Evolutionary conservation across 305 asterid species (phyloP), one percentile per base, ranked within the genome.

Genomic region (Fraxinus ornus): DNA sequence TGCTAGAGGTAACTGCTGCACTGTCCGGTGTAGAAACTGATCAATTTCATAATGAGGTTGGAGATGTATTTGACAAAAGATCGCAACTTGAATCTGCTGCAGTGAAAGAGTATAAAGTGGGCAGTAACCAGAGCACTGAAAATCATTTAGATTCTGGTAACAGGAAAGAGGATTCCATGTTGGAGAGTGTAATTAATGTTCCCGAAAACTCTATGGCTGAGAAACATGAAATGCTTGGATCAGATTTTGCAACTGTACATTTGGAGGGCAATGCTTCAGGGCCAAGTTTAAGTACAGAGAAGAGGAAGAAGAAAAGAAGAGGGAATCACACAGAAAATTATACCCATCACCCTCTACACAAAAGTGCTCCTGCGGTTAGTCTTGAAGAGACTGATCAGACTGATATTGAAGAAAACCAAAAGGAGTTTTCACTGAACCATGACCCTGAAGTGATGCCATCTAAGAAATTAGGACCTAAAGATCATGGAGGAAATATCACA

Each of bases 1-100:
- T 75, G 37, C 4, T 78, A 15, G 79, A 77, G 75, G 79, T 37
- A 80, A 79, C 35, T 77, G 82, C 64, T 57, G 81, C 85, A 78
- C 83, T 79, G 62, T 55, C 77, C 6, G 80, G 75, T 75, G 78
- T 72, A 79, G 78, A 64, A 85, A 86, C 82, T 78, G 88, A 85
- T 73, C 83, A 49, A 60, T 66, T 49, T 64, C 68, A 68, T 74
- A 66, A 62, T 80, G 76, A 74, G 60, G 77, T 47, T 79, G 60
- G 60, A 73, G 81, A 60, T 82, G 77, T 66, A 22, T 74, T 77
- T 47, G 86, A 71, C 37, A 86, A 83, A 87, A 36, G 77, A 57
- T 68, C 84, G 33, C 77, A 71, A 37, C 17, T 75, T 80, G 82
- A 37, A 70, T 70, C 78, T 74, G 78, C 76, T 78, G 64, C 80